Base-by-base conservation (phyloP, 208 protist species). In the Wallacemonas sp. region DNA sequence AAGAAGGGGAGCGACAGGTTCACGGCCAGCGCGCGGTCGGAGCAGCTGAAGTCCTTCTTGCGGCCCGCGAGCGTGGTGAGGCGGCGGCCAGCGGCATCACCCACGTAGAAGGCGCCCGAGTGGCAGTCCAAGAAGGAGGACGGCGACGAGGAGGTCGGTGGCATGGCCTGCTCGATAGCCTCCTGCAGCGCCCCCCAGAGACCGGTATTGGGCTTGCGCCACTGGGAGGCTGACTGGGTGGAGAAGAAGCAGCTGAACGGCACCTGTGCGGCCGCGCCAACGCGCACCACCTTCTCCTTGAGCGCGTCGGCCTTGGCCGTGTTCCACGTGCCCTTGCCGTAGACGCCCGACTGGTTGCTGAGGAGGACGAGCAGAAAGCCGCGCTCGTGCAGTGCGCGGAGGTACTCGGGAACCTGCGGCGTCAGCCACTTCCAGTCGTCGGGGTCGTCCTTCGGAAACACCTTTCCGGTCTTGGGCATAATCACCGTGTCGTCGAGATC, bases 261-360 rank as follows among this genome's bases (percentile, higher is more conserved):
- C 3, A 98, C 62, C 20, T 65, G 33, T 11, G 65, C 38, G 1
- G 64, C 76, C 44, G 84, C 82, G 16, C 70, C 65, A 3, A 87
- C 26, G 32, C 57, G 65, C 2, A 87, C 61, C 22, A 89, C 72
- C 57, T 91, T 93, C 23, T 61, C 57, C 52, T 77, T 61, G 7
- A 93, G 52, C 7, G 76, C 75, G 1, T 78, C 72, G 10, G 86
- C 85, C 49, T 90, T 91, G 36, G 72, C 74, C 7, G 57, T 62
- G 57, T 90, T 84, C 81, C 81, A 87, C 41, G 5, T 44, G 2
- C 54, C 46, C 49, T 82, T 84, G 23, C 72, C 83, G 20, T 57
- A 70, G 33, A 98, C 93, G 28, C 91, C 93, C 49, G 74, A 69
- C 78, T 99, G 96, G 57, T 98, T 99, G 29, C 91, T 97, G 65